phyloP scores from a whole-genome alignment of 2,329 filamentous ascomycete genomes.

The Fusarium torulosum region DNA sequence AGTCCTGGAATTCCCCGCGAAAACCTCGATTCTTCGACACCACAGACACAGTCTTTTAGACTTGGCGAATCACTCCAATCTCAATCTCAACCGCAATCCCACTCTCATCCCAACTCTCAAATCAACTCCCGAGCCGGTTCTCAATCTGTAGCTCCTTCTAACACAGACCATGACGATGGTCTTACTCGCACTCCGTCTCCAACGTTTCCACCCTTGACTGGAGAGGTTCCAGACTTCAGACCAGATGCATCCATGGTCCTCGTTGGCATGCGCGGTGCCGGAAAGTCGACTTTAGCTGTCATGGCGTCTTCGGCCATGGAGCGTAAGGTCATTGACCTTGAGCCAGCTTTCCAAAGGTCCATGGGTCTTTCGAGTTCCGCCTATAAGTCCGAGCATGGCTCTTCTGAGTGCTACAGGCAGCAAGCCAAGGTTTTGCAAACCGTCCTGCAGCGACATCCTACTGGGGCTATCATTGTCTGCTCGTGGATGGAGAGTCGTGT shows the following conservation, averaged over 20 bases:
- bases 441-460: conserved; percentile 69
- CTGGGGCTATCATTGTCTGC: conserved; percentile 77
- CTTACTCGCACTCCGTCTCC: conserved; percentile 46
- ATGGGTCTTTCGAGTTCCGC: conserved; percentile 71
- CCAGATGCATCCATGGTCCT: conserved; percentile 78
- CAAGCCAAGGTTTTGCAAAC: conserved; percentile 72
- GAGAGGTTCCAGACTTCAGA: conserved; percentile 59
- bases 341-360: conserved; percentile 74
- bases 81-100: conserved; percentile 23
- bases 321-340: conserved; percentile 76
- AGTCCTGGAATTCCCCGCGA: conserved; percentile 31
- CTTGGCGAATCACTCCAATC: conserved; percentile 22
- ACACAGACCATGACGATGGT: conserved; percentile 39
- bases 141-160: conserved; percentile 30
- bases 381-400: conserved; percentile 74
- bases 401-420: conserved; percentile 70
- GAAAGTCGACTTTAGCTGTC: conserved; percentile 81
- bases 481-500: conserved; percentile 76
- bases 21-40: conserved; percentile 31
- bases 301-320: conserved; percentile 80
- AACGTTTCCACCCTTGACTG: conserved; percentile 43
- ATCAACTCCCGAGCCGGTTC: conserved; percentile 29
- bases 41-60: conserved; percentile 27
- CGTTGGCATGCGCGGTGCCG: conserved; percentile 78
- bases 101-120: neutral